Base-by-base conservation (phyloP, 805 yeast species). In the Aciculoconidium aculeatum region DNA sequence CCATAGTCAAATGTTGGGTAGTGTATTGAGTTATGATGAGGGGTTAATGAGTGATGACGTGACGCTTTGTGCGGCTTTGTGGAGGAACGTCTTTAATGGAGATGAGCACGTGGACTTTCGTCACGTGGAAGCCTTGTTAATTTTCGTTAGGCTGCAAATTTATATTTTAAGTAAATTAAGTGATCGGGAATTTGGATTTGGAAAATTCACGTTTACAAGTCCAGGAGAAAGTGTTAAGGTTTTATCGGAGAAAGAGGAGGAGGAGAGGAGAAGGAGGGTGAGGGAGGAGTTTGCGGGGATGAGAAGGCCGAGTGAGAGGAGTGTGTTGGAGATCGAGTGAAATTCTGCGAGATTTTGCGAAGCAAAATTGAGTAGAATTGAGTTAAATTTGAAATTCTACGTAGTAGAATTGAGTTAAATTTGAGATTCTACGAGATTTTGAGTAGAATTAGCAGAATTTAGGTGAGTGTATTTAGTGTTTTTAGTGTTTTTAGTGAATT, bases 11-110 rank as follows among this genome's bases (percentile, higher is more conserved):
- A 64, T 92, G 45, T 73, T 90, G 53, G 99, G 99, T 25, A 70
- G 82, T 22, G 80, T 88, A 2, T 75, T 87, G 45, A 80, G 95
- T 1, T 88, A 88, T 48, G 99, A 92, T 58, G 97, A 92, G 59
- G 96, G 90, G 0, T 69, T 92, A 28, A 73, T 72, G 37, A 74
- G 85, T 15, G 83, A 83, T 36, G 95, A 86, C 55, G 71, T 78
- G 13, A 77, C 85, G 1, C 57, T 83, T 33, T 92, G 88, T 2
- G 72, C 77, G 17, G 90, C 94, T 1, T 51, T 82, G 18, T 83
- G 94, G 94, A 77, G 98, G 68, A 92, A 92, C 53, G 59, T 92
- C 37, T 92, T 88, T 60, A 82, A 83, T 43, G 94, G 92, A 34
- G 79, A 83, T 55, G 75, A 76, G 23, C 77, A 84, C 41, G 76